Evolutionary conservation across 768 basidiomycete species (phyloP).

Genomic region (Phlegmacium glaucopus): DNA sequence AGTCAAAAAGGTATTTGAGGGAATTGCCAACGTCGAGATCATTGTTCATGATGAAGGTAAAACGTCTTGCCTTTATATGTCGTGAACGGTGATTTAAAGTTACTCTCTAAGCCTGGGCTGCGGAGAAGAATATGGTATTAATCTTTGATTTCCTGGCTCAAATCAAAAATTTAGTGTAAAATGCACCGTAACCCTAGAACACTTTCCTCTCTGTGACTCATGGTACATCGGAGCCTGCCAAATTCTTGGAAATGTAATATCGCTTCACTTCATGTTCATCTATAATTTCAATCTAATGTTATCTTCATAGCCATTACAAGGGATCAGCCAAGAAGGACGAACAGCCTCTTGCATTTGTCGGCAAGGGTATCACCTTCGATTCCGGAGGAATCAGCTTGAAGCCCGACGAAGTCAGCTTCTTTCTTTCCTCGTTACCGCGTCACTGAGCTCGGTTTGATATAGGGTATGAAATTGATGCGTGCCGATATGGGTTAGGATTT

Average conservation of each 20-base stretch:
- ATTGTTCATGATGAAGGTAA: constrained; percentile 74
- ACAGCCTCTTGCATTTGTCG: constrained; percentile 71
- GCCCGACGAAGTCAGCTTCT: constrained; percentile 52
- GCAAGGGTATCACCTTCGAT: constrained; percentile 90
- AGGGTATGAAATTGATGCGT: constrained; percentile 85
- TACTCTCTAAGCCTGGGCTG: constrained; percentile 63
- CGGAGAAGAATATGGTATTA: constrained; percentile 74
- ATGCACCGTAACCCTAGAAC: constrained; percentile 38
- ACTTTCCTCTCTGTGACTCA: constrained; percentile 86
- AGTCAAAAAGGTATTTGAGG: constrained; percentile 61
- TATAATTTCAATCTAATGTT: not conserved
- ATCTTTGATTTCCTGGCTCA: not conserved
- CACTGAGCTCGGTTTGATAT: not conserved
- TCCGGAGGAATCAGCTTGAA: constrained; percentile 87
- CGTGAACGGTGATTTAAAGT: constrained; percentile 2
- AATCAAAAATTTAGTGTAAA: not conserved
- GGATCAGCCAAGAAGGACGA: constrained; percentile 57
- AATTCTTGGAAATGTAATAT: constrained; percentile 77
- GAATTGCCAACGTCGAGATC: constrained; percentile 64
- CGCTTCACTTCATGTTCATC: constrained; percentile 7
- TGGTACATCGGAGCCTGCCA: constrained; percentile 80
- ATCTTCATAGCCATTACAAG: constrained; percentile 65
- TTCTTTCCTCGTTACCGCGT: not conserved
- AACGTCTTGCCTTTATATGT: not conserved
- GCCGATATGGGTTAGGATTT: constrained; percentile 74